Conservation (phyloP, 73 alveolate genomes). For the Paramecium primaurelia region DNA sequence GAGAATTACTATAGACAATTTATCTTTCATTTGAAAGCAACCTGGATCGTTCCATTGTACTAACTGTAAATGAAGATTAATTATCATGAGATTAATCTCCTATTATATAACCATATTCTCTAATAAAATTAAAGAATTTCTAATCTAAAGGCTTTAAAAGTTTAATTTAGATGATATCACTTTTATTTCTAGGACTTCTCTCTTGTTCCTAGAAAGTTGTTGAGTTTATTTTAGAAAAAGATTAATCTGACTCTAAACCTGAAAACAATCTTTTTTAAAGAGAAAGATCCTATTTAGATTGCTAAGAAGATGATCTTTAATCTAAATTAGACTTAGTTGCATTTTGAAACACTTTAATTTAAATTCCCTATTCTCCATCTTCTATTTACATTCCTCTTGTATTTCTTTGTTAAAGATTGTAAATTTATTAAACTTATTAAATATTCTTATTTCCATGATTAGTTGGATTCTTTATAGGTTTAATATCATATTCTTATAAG, state of each 20-base stretch:
- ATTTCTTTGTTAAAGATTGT: neutral
- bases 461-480: neutral
- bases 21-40: neutral
- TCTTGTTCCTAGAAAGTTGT: neutral
- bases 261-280: neutral
- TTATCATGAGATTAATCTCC: neutral
- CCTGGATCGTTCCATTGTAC: conserved; percentile 1
- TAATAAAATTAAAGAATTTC: neutral
- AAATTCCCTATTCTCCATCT: neutral
- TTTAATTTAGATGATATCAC: neutral
- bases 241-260: neutral
- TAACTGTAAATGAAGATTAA: conserved; percentile 1
- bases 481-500: neutral
- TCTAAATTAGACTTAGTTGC: neutral
- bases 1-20: conserved; percentile 7
- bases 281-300: neutral
- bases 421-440: neutral
- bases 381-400: neutral
- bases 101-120: conserved; percentile 32
- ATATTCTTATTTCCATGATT: neutral
- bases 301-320: neutral
- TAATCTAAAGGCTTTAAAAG: neutral
- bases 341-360: neutral
- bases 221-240: neutral
- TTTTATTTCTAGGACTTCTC: neutral